Evolutionary conservation across 1,139 yeast species (phyloP), one percentile per base, ranked within the genome.

Genomic region (Wickerhamomyces sp.): DNA sequence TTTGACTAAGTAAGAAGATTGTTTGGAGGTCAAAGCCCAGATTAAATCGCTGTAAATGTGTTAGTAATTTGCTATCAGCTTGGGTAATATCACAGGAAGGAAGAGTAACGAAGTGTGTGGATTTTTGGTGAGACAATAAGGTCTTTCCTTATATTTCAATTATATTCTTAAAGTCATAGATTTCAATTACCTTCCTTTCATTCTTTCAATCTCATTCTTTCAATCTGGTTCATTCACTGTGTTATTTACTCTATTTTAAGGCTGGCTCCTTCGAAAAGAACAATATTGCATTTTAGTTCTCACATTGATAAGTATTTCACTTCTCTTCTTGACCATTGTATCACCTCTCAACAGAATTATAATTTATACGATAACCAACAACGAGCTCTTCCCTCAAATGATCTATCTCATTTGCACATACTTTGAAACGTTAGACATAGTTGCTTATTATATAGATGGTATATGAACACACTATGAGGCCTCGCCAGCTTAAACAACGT

Each of bases 1-100:
- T 69, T 70, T 71, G 49, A 71, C 74, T 47, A 71, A 61, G 66
- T 51, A 70, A 47, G 68, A 53, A 45, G 70, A 60, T 66, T 70
- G 63, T 52, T 61, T 56, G 52, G 72, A 69, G 64, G 74, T 64
- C 41, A 71, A 55, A 53, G 68, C 69, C 77, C 77, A 71, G 64
- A 71, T 57, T 46, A 72, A 65, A 55, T 72, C 77, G 64, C 67
- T 55, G 37, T 24, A 22, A 20, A 20, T n/a, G 7, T 32, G 54
- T 49, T 51, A 51, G 56, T 51, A 44, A 27, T 17, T 6, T n/a
- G 16, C 29, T 14, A 12, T 27, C 6, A 6, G 14, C 10, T 7
- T 8, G 28, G 28, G 28, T 25, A 13, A 6, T 8, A 21, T 22
- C 18, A 10, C n/a, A n/a, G 12, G 6, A 13, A n/a, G 16, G 8